Evolutionary conservation across 345 rosid species (phyloP).

Genomic region (Mercurialis annua): DNA sequence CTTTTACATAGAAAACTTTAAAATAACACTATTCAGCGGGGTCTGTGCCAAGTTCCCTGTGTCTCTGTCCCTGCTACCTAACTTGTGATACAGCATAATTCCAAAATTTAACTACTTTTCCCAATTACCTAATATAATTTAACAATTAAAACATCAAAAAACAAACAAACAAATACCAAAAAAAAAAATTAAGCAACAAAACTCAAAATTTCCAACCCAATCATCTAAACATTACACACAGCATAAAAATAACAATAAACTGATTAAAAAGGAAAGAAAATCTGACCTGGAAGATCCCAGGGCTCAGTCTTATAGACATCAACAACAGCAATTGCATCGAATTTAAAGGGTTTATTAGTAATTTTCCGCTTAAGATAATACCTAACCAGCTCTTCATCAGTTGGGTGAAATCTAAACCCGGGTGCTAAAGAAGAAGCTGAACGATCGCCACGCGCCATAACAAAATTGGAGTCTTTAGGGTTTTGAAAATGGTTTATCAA

Average conservation of each 20-base stretch:
- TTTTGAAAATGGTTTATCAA: not conserved
- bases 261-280: not conserved
- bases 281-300: constrained; percentile 92
- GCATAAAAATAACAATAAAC: not conserved
- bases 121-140: not conserved
- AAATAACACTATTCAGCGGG: too few relatives aligned
- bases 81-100: not conserved
- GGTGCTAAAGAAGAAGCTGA: constrained; percentile 64
- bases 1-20: too few relatives aligned
- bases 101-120: not conserved
- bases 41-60: too few relatives aligned
- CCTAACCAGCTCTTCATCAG: constrained; percentile 92
- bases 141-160: not conserved
- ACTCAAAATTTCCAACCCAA: not conserved
- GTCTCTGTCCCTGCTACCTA: too few relatives aligned
- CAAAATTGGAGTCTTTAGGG: not conserved
- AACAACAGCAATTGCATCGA: constrained; percentile 66
- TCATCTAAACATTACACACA: not conserved
- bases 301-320: constrained; percentile 86
- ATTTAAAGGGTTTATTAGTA: constrained; percentile 59
- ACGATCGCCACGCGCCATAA: constrained; percentile 53
- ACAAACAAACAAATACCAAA: not conserved
- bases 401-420: constrained; percentile 92
- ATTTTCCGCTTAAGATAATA: constrained; percentile 84
- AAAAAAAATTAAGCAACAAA: not conserved